Conservation (phyloP, 1,139 yeast species). For the Kodamaea derodonti region DNA sequence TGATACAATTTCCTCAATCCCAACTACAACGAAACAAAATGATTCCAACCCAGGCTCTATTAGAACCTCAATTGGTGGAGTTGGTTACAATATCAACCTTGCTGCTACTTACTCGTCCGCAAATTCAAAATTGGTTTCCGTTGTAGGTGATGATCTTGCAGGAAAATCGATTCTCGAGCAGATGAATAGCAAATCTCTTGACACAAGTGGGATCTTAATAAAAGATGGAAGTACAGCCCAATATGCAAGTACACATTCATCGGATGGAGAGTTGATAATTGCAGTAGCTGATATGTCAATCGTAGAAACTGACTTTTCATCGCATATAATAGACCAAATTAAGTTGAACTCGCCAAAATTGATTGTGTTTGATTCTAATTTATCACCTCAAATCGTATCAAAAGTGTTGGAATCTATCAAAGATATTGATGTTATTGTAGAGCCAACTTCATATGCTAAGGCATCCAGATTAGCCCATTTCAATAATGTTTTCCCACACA, state of each 20-base stretch:
- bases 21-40: conserved; percentile 25
- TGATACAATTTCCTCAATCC: conserved; percentile 57
- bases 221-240: conserved; percentile 51
- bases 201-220: conserved; percentile 37
- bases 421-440: conserved; percentile 44
- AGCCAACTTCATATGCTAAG: conserved; percentile 75
- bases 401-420: conserved; percentile 25
- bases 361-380: conserved; percentile 67
- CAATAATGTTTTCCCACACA: conserved; percentile 27
- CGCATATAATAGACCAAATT: conserved; percentile 37
- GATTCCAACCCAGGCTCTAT: conserved; percentile 77
- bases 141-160: conserved; percentile 56
- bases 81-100: conserved; percentile 70
- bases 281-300: conserved; percentile 87
- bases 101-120: conserved; percentile 35
- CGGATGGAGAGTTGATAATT: conserved; percentile 58
- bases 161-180: conserved; percentile 40
- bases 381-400: conserved; percentile 42
- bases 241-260: conserved; percentile 65
- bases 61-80: conserved; percentile 70
- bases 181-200: conserved; percentile 25
- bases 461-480: conserved; percentile 36
- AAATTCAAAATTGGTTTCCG: conserved; percentile 47
- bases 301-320: conserved; percentile 44
- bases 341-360: conserved; percentile 31